phyloP scores from a whole-genome alignment of 495 filamentous ascomycete species.

The Pyronema domesticum region DNA sequence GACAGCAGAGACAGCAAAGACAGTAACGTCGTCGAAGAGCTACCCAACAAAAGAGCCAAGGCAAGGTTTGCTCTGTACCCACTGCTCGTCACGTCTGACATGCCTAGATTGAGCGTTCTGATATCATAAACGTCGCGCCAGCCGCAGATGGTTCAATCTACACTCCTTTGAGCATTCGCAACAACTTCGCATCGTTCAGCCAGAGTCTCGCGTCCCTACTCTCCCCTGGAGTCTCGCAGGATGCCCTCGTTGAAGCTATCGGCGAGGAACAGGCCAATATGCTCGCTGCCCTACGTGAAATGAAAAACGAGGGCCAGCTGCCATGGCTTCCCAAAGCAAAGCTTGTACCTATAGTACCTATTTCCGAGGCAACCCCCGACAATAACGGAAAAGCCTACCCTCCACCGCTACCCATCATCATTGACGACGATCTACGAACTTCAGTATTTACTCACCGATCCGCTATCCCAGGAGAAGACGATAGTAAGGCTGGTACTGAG shows the following conservation, averaged over 20 bases:
- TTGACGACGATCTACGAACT: constrained; percentile 8
- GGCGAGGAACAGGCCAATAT: constrained; percentile 17
- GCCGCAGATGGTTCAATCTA: too few species aligned
- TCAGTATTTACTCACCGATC: constrained; percentile 23
- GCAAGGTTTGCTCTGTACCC: too few species aligned
- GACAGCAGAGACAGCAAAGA: too few species aligned
- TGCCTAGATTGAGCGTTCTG: too few species aligned
- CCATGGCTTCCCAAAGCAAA: constrained; percentile 10
- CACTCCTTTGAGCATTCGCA: not conserved
- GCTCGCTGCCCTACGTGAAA: constrained; percentile 10
- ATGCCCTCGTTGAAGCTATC: constrained; percentile 7
- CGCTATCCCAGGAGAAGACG: constrained; percentile 18
- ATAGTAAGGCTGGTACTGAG: constrained; percentile 10
- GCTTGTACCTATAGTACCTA: not conserved
- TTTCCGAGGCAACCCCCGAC: not conserved
- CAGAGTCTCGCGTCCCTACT: constrained; percentile 13
- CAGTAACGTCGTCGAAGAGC: too few species aligned
- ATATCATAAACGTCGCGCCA: too few species aligned
- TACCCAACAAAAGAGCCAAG: too few species aligned
- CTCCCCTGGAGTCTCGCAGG: constrained; percentile 1
- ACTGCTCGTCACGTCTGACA: too few species aligned
- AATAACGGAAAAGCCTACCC: constrained; percentile 8
- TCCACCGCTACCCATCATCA: constrained; percentile 16
- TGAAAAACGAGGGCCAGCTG: constrained; percentile 15
- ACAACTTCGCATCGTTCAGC: constrained; percentile 13